A percentile compares a stretch with the other conserved stretches of the same genome.
Conservation (phyloP, 2,329 filamentous ascomycete genomes). For the Cryphonectria radicalis region DNA sequence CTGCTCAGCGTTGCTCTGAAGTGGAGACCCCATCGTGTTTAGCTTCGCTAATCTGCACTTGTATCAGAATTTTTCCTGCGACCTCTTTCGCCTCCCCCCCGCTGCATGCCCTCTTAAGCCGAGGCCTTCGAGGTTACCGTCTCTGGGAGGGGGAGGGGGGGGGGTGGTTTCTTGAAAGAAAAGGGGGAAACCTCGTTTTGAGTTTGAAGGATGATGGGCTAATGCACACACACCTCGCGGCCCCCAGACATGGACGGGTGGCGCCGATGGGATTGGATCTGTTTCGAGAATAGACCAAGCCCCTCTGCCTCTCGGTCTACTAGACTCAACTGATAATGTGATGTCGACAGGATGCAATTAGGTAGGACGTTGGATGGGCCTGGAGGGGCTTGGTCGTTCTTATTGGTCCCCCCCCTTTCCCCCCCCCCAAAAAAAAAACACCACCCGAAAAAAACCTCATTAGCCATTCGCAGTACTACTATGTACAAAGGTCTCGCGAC, state of each 20-base stretch:
- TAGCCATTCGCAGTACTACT: slow-evolving; percentile 22
- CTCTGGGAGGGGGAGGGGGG: no score
- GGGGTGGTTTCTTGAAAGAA: no score
- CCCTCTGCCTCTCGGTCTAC: not conserved
- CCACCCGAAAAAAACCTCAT: slow-evolving; percentile 3
- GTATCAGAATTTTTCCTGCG: slow-evolving; percentile 28
- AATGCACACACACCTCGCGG: slow-evolving; percentile 20
- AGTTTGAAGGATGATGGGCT: slow-evolving; percentile 20
- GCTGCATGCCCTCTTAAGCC: slow-evolving; percentile 17
- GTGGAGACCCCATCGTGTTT: slow-evolving; percentile 36
- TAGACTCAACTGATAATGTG: not conserved
- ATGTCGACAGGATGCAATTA: not conserved
- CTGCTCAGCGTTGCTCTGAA: slow-evolving; percentile 34
- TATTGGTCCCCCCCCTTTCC: not conserved
- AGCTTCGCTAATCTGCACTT: slow-evolving; percentile 30
- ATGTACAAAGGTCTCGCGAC: slow-evolving; percentile 14
- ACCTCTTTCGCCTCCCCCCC: slow-evolving; percentile 29
- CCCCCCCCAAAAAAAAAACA: no score
- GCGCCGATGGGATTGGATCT: slow-evolving; percentile 3
- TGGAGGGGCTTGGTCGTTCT: not conserved
- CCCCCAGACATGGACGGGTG: not conserved
- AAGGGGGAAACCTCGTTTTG: slow-evolving; percentile 10
- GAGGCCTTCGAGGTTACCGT: slow-evolving; percentile 14
- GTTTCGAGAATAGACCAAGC: no score
- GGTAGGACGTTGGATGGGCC: not conserved